phyloP scores from a whole-genome alignment of 768 basidiomycete genomes.

The Mycena venus region DNA sequence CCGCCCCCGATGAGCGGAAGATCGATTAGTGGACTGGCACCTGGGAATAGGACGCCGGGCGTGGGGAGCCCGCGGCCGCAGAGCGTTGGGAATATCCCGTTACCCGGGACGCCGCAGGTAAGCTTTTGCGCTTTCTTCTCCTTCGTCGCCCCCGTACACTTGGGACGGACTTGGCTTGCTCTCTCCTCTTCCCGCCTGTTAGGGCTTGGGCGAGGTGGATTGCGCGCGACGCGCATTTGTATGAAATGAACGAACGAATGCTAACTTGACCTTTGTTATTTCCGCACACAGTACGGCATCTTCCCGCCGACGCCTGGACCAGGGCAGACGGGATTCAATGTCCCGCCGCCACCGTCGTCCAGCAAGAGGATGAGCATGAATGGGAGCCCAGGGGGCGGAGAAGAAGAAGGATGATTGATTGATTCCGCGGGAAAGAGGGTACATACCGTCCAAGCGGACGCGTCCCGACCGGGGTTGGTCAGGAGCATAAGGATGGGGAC shows the following conservation, averaged over 20 bases:
- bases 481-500: neutral
- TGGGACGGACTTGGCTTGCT: too few species aligned
- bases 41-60: neutral
- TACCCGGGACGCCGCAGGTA: constrained; percentile 30
- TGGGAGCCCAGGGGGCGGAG: constrained; percentile 47
- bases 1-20: constrained; percentile 26
- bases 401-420: constrained; percentile 57
- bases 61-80: constrained; percentile 18
- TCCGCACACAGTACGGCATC: constrained; percentile 18
- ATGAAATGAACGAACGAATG: too few species aligned
- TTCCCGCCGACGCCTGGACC: constrained; percentile 51
- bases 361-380: constrained; percentile 42
- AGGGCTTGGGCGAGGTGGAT: too few species aligned
- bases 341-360: constrained; percentile 45
- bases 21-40: constrained; percentile 14
- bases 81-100: constrained; percentile 23
- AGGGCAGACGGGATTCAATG: constrained; percentile 43
- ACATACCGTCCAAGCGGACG: too few species aligned
- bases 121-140: neutral
- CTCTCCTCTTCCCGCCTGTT: too few species aligned
- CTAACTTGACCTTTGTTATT: neutral
- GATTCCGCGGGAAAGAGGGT: neutral
- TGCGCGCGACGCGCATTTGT: too few species aligned
- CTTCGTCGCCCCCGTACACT: too few species aligned
- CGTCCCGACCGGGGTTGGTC: too few species aligned